Conservation (phyloP, 2,329 filamentous ascomycete species). For the Pezicula neosporulosa region DNA sequence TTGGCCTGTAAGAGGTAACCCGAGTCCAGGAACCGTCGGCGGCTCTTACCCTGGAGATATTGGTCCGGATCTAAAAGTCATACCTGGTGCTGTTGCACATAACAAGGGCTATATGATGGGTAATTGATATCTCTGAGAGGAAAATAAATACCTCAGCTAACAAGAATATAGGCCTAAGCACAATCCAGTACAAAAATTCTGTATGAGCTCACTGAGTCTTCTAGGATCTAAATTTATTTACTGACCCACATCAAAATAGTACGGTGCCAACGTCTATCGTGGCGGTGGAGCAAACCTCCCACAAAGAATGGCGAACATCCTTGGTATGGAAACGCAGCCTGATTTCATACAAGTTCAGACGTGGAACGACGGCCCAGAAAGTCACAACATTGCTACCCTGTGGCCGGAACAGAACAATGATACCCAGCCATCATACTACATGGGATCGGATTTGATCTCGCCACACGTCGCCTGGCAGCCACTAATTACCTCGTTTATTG, state of each 20-base stretch:
- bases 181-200: slow-evolving; percentile 17
- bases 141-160: neutral
- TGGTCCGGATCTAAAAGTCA: slow-evolving; percentile 20
- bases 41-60: slow-evolving; percentile 23
- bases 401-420: neutral
- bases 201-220: slow-evolving; percentile 10
- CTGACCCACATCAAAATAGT: too few species aligned
- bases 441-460: too few species aligned
- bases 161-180: neutral
- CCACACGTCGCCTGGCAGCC: neutral
- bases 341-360: slow-evolving; percentile 32
- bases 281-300: slow-evolving; percentile 31
- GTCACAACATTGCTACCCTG: neutral
- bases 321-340: slow-evolving; percentile 22
- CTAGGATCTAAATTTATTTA: slow-evolving; percentile 29
- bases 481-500: neutral
- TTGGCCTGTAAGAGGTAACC: slow-evolving; percentile 24
- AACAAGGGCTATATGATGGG: slow-evolving; percentile 34
- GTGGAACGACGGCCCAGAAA: slow-evolving; percentile 13
- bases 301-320: slow-evolving; percentile 32
- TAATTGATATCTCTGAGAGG: neutral
- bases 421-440: neutral
- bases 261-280: slow-evolving; percentile 29
- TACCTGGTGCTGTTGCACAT: slow-evolving; percentile 17
- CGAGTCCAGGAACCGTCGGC: slow-evolving; percentile 6